Percentiles rank a stretch among this genome's conserved stretches.
These are phyloP conservation scores for Podila epicladia DNA, from an alignment of 192 early-diverging fungal genomes.

Conservation along the genomic window DNA sequence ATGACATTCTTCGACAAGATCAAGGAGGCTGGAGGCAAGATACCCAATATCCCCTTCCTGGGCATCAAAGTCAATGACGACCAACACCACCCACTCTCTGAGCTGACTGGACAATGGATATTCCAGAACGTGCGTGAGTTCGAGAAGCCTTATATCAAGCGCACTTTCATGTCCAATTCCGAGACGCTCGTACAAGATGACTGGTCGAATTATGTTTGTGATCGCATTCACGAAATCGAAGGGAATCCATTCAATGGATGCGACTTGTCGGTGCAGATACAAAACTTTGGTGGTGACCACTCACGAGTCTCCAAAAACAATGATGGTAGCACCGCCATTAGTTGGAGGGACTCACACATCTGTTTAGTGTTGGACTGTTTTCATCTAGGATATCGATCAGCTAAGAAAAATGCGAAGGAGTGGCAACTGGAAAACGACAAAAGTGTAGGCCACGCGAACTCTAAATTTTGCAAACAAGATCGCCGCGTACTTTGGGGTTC, in stretches of 20 bases:
- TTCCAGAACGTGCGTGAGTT: neutral
- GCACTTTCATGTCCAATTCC: neutral
- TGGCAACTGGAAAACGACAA: neutral
- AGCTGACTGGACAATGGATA: neutral
- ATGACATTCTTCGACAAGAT: neutral
- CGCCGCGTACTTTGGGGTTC: conserved; percentile 28
- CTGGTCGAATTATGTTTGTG: neutral
- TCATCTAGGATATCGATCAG: neutral
- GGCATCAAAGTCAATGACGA: neutral
- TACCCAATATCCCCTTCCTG: neutral
- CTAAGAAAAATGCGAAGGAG: neutral
- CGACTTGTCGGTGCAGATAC: conserved; percentile 2
- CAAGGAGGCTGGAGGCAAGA: conserved; percentile 1
- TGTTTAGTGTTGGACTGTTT: neutral
- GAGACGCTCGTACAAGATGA: neutral
- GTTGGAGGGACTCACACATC: conserved; percentile 18
- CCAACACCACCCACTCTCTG: neutral
- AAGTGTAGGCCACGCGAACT: conserved; percentile 2
- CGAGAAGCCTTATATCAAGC: neutral
- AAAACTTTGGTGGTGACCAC: conserved; percentile 15
- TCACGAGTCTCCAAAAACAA: conserved; percentile 15
- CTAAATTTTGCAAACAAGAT: conserved; percentile 14
- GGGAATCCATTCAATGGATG: neutral
- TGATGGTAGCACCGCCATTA: conserved; percentile 3
- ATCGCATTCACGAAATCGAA: neutral